Evolutionary conservation across 73 alveolate species (phyloP), one percentile per base, ranked within the genome.

Genomic region (Paramecium sonneborni): DNA sequence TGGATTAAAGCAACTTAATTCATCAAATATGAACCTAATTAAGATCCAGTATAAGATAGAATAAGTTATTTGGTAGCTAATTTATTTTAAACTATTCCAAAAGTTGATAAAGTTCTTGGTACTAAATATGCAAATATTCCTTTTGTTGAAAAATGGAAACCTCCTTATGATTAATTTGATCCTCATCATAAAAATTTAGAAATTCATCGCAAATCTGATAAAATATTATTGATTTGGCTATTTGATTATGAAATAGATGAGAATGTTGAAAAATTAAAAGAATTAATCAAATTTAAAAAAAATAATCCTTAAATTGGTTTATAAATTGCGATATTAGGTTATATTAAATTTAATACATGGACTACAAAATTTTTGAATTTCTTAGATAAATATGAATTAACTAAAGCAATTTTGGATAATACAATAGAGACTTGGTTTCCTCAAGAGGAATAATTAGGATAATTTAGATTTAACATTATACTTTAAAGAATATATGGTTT

Each of bases 351-450:
- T 30, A 1, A 32, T n/a, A 30, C 90, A 11, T 79, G 90, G 90
- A 79, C 90, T 20, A 79, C 11, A 8, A 24, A 38, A 34, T 79
- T 79, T 79, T 79, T 6, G 12, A 52, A 39, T 1, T 79, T 79
- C 21, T 37, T 79, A 30, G 76, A 79, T 21, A 79, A 79, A 46
- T 12, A 21, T 43, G 74, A 79, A 20, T 79, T 79, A 46, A 46
- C 34, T 14, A 24, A 46, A 14, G 10, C 34, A 20, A 35, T 39
- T 7, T 38, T 20, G 7, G 74, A 79, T 39, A 26, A 41, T 24
- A 39, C 69, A 14, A 79, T 79, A 14, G 90, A 79, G 28, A 79
- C 90, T 0, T 79, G 90, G 90, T 79, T 79, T 79, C 90, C 90
- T 30, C 5, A 30, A 15, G 70, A 79, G 10, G 90, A 79, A 20